These are phyloP conservation scores for Marchantia paleacea DNA, from an alignment of 225 moss, liverwort and hornwort genomes.

Conservation along the genomic window DNA sequence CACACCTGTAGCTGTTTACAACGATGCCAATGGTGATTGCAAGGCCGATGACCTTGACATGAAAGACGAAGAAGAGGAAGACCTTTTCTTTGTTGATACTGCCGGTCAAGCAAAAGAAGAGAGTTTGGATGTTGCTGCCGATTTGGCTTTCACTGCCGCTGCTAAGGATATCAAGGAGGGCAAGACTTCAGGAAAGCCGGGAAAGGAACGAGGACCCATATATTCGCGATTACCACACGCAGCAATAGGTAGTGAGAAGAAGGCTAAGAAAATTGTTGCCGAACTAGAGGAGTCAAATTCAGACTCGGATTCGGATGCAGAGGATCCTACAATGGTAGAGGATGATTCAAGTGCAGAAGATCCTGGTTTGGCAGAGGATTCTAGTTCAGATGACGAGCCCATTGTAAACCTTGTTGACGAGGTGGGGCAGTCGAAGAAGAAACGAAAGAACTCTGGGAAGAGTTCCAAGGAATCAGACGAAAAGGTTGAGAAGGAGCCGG, in stretches of 20 bases:
- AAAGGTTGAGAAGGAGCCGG: background rate
- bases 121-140: slow-evolving; percentile 24
- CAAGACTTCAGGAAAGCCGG: background rate
- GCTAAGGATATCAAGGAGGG: slow-evolving; percentile 24
- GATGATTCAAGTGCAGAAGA: slow-evolving; percentile 1
- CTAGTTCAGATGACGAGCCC: background rate
- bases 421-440: background rate
- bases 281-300: background rate
- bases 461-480: background rate
- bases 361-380: background rate
- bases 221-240: background rate
- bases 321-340: background rate
- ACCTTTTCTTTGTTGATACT: slow-evolving; percentile 44
- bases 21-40: background rate
- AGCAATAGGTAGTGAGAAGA: background rate
- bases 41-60: background rate
- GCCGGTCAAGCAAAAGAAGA: slow-evolving; percentile 22
- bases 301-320: background rate
- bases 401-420: background rate
- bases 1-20: background rate
- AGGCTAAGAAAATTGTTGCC: background rate
- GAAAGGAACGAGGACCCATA: background rate
- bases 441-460: too few species aligned
- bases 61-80: slow-evolving; percentile 18
- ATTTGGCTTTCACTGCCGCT: slow-evolving; percentile 36